Evolutionary conservation across 345 rosid genomes (phyloP), one percentile per base, ranked within the genome.

Genomic region (Bruguiera sexangula): DNA sequence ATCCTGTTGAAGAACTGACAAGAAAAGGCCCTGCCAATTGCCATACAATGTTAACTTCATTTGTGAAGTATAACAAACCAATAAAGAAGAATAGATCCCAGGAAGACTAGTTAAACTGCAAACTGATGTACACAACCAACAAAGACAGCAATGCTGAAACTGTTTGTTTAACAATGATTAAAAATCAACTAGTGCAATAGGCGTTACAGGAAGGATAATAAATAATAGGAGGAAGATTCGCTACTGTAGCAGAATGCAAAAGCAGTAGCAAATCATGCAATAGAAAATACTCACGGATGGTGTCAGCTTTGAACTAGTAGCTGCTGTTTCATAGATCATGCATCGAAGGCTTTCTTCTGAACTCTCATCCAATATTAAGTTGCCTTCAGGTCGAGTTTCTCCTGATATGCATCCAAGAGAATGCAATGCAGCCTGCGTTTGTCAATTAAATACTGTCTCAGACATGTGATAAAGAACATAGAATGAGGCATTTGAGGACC

Each of bases 331-430:
- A 78, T 94, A 94, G 69, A 91, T 75, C 80, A 88, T 75, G 65
- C 63, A 73, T 67, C 90, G 69, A 37, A 91, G 93, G 78, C 60
- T 79, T 82, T 88, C 99, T 85, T 95, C 99, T 13, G 96, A 96
- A 61, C 72, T 81, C 69, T 62, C 79, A 74, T 74, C 81, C 60
- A 91, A 81, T 67, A 88, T 66, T 22, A 68, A 70, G 63, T 73
- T 78, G 69, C 77, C 80, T 22, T 81, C 90, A 36, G 89, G 63
- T 30, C 91, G 86, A 61, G 78, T 60, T 80, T 89, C 92, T 69
- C 97, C 99, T 11, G 85, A 82, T 18, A 91, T 82, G 79, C 88
- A 82, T 65, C 85, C 99, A 71, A 91, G 80, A 72, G 95, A 87
- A 75, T 88, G 92, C 70, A 94, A 75, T 52, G 95, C 95, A 76